Evolutionary conservation across 1,284 basidiomycete species (phyloP), one percentile per base, ranked within the genome.

Genomic region (Cryptococcus neoformans): DNA sequence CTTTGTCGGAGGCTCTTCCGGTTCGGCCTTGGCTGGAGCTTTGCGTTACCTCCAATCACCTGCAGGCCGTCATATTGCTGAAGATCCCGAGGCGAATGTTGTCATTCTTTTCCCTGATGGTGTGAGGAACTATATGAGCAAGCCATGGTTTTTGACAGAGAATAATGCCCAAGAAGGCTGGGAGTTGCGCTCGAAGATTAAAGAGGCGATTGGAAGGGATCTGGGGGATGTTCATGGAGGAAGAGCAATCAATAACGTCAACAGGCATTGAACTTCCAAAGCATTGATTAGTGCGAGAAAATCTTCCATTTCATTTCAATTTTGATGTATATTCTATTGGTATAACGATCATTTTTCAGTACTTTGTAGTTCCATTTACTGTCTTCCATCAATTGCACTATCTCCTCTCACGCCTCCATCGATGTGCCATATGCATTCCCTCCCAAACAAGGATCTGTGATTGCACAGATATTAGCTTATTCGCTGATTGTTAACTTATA

Each of bases 101-200:
- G 89, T 99, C 0, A 82, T 98, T 4, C 70, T 99, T 42, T 79
- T 96, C 44, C 86, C 95, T 34, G 95, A 99, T 72, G 90, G 92
- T 3, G 86, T 97, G 56, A 84, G 94, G 59, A 98, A 98, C 76
- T 98, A 98, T 77, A 95, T 98, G 85, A 90, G 89, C 79, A 96
- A 95, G 60, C 63, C 67, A 10, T 77, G 75, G 75, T 76, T 77
- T 67, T 60, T 77, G 14, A 63, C 64, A n/a, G 57, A 60, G 16
- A 54, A 61, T 28, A 57, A 60, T 28, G 59, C 55, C 6, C 52
- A 39, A 10, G 44, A 53, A 40, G 45, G 38, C 8, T 45, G 55
- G 39, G 55, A 55, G 34, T 40, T 72, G 44, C 49, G 62, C n/a
- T 42, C 44, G 6, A 49, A 58, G 39, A 72, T 72, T 28, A 57